Base-by-base conservation (phyloP, 2,329 filamentous ascomycete species). In the Alternaria angustiovoidea region DNA sequence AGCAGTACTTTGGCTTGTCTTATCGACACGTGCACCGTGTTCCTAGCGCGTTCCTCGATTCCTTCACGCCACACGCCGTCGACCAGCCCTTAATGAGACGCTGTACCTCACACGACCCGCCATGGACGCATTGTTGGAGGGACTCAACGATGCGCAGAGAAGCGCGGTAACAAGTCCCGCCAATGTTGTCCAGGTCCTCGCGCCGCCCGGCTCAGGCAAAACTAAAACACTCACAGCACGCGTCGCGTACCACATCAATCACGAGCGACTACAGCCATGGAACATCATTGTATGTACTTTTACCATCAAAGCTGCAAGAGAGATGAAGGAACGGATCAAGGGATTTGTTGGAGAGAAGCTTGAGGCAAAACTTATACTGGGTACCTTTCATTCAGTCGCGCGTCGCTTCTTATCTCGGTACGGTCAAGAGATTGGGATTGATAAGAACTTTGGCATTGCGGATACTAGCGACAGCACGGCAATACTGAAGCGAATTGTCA, bases 211-310 rank as follows among this genome's bases (percentile, higher is more conserved):
- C 34, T 90, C 88, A 62, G 94, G 95, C 20, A 98, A 99, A 80
- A 99, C 94, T 14, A 96, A 97, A 78, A 98, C 95, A 0, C 84
- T 99, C 54, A 97, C 94, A 0, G 92, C 94, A 44, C 91, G 95
- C 63, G 93, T 97, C 59, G 94, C 94, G 69, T 96, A 94, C 84
- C 87, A 97, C 30, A 86, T 97, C 54, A 87, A 89, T 51, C 84
- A 91, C 70, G 82, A 87, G 68, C 87, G 89, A 42, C 87, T 92
- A 69, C 86, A 88, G 57, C 94, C 94, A 72, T 88, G 91, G 81
- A 93, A 97, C 80, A 89, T 98, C 71, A 89, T 99, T 61, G 94
- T 97, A 61, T 95, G 94, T 63, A 98, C 94, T 0, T 99, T 99
- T 75, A 99, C 95, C 2, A 93, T 97, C 77, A 98, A 98, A 78